Conservation (phyloP, 768 basidiomycete species). For the Mycena latifolia region DNA sequence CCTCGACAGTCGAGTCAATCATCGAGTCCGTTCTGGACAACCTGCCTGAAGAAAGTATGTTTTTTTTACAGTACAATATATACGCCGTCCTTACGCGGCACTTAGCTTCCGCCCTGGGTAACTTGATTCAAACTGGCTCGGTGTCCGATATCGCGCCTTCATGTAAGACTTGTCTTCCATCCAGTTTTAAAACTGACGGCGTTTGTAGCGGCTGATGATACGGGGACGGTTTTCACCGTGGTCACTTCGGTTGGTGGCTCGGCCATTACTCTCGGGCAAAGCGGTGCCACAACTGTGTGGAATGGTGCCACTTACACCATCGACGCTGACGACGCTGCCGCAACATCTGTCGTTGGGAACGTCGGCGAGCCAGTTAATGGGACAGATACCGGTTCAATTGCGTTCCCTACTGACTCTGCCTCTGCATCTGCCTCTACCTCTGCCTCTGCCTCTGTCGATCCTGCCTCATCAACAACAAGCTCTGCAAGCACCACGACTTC, state of each 20-base stretch:
- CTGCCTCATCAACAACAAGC: not conserved
- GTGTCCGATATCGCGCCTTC: not conserved
- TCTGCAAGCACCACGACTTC: not conserved
- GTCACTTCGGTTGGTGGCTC: conserved; percentile 28
- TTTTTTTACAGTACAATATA: not conserved
- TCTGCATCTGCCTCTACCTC: not conserved
- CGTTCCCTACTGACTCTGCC: too few relatives aligned
- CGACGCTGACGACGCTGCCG: conserved; percentile 2
- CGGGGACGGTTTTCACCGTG: conserved; percentile 20
- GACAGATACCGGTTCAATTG: too few relatives aligned
- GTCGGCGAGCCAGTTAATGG: too few relatives aligned
- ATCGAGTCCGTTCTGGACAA: conserved; percentile 23
- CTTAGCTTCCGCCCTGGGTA: too few relatives aligned
- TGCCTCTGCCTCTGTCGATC: not conserved
- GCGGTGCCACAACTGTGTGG: conserved; percentile 23
- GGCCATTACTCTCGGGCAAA: conserved; percentile 30
- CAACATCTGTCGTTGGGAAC: too few relatives aligned
- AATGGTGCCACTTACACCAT: conserved; percentile 28
- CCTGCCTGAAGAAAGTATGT: conserved; percentile 17
- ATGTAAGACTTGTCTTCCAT: not conserved
- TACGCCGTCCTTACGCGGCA: too few relatives aligned
- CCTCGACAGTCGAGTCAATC: conserved; percentile 1
- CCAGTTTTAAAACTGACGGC: not conserved
- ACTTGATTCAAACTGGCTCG: not conserved
- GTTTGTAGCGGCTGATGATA: conserved; percentile 10